Evolutionary conservation across 768 basidiomycete genomes (phyloP), one percentile per base, ranked within the genome.

Genomic region (Psilocybe subaeruginosa): DNA sequence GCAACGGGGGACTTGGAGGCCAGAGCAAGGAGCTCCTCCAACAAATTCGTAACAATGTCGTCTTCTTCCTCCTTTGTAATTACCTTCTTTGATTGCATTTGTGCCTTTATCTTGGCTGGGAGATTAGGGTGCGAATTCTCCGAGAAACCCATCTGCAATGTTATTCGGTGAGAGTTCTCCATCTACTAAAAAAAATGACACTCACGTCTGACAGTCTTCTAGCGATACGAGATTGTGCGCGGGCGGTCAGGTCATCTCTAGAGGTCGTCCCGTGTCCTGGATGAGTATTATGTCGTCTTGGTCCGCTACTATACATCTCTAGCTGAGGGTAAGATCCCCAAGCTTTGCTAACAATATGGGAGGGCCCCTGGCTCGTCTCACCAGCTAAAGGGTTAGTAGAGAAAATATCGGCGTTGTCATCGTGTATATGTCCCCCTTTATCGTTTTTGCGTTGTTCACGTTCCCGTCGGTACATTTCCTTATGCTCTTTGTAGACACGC

Each of bases 141-240:
- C 9, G 84, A 86, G 65, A 91, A 90, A n/a, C 90, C 90, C 90
- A 91, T 91, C 90, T 91, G 53, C 4, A 65, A 48, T 35, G 12
- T 37, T 35, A 7, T 12, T 49, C 45, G 60, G 56, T 67, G 17
- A 69, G 67, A 14, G 37, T 57, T 35, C 33, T 7, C 33, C 11
- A 35, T 49, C 45, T 35, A 17, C 48, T 52, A 30, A 58, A 45
- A 48, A 39, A 39, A 59, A 8, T 8, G 54, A 33, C 8, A 81
- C 86, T 54, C 72, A 91, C 89, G 69, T 89, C 90, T 56, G 82
- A 82, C 14, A 92, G 76, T 65, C 85, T 82, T 66, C 72, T 83
- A 58, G 78, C 80, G 64, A 91, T 85, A 49, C 85, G 78, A 54
- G 77, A 73, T 8, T 81, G 64, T 27, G 82, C 75, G 45, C 83